phyloP scores from a whole-genome alignment of 2,329 filamentous ascomycete genomes.

The Microdochium trichocladiopsis region DNA sequence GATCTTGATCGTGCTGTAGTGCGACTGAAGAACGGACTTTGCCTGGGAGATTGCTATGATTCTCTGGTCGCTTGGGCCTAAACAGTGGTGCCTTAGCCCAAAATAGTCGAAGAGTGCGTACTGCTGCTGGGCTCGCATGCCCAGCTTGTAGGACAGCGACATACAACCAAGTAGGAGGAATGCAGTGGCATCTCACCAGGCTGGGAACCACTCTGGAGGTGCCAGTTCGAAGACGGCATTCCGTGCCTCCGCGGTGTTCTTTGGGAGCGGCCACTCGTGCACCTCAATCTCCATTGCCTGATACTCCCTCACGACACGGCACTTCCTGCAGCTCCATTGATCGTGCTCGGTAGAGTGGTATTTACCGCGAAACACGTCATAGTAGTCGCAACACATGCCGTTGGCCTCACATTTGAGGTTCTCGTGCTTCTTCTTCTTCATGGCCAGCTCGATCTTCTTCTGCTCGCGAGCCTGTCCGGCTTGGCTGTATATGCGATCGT shows the following conservation, averaged over 20 bases:
- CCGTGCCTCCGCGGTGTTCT: constrained; percentile 19
- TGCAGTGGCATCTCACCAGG: constrained; percentile 41
- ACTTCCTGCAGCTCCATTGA: too few relatives aligned
- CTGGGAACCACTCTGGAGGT: constrained; percentile 28
- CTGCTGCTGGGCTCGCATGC: constrained; percentile 22
- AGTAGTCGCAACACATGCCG: not conserved
- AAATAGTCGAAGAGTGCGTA: constrained; percentile 16
- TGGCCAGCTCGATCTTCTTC: too few relatives aligned
- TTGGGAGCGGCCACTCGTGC: constrained; percentile 51
- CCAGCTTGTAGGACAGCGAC: constrained; percentile 5
- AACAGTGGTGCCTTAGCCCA: not conserved
- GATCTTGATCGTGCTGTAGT: not conserved
- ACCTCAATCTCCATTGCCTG: constrained; percentile 32
- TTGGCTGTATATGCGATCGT: constrained; percentile 25
- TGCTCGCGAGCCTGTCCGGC: constrained; percentile 20
- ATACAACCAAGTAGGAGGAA: constrained; percentile 34
- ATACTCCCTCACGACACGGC: constrained; percentile 21
- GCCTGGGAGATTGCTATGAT: not conserved
- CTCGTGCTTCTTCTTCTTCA: constrained; percentile 26
- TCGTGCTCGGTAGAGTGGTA: too few relatives aligned
- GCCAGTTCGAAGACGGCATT: constrained; percentile 45
- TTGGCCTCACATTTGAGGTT: constrained; percentile 13
- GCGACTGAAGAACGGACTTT: not conserved
- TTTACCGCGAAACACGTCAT: constrained; percentile 1
- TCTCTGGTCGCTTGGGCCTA: not conserved